Percentiles rank a stretch among this genome's conserved stretches.
phyloP scores from a whole-genome alignment of 805 yeast species.

The Monosporozyma unispora region DNA sequence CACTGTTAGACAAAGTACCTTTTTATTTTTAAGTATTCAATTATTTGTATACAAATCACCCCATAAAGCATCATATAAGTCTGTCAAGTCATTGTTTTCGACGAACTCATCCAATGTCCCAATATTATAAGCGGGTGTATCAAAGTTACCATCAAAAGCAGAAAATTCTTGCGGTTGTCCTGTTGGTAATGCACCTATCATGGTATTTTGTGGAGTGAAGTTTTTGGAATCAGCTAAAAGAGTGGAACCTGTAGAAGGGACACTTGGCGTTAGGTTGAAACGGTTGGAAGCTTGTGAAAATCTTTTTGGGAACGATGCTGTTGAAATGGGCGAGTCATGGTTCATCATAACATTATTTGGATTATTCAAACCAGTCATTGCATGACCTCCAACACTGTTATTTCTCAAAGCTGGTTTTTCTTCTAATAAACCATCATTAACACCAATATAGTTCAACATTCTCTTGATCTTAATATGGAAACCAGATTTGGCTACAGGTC shows the following conservation, averaged over 20 bases:
- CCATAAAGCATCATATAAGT: constrained; percentile 25
- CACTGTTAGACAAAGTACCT: neutral
- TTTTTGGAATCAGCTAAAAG: neutral
- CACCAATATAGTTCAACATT: constrained; percentile 3
- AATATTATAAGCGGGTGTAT: constrained; percentile 13
- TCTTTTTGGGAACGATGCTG: neutral
- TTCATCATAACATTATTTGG: neutral
- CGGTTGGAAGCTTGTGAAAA: neutral
- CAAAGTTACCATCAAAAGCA: neutral
- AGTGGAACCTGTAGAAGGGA: neutral
- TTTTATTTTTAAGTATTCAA: neutral
- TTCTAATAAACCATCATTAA: neutral
- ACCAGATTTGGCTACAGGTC: constrained; percentile 21
- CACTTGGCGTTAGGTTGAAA: neutral
- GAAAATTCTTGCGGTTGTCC: neutral
- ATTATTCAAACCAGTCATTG: neutral
- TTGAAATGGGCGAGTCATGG: neutral
- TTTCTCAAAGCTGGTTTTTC: neutral
- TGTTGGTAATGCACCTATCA: neutral
- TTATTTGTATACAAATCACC: constrained; percentile 17
- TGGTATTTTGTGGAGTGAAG: neutral
- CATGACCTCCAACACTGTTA: neutral
- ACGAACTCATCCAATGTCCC: constrained; percentile 30
- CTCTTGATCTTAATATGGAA: constrained; percentile 18
- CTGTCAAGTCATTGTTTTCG: constrained; percentile 22